Percentiles rank a stretch among this genome's conserved stretches.
Evolutionary conservation across 129 eudicot genomes (phyloP).

Genomic region (Escallonia rubra): DNA sequence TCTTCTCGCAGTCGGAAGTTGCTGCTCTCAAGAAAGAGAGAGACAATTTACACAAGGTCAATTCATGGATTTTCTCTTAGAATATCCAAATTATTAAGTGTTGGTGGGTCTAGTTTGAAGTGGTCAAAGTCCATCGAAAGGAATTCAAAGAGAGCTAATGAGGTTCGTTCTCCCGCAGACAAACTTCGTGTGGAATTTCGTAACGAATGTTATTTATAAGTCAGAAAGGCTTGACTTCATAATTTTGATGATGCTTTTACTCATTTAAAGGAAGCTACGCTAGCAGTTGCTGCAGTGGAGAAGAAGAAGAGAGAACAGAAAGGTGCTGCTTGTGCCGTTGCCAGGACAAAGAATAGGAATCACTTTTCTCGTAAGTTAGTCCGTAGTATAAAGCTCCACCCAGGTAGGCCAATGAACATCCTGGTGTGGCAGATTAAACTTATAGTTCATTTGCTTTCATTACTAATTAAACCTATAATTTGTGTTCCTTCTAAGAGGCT

Average conservation of each 20-base stretch:
- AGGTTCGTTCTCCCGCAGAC: conserved; percentile 50
- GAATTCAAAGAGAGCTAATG: conserved; percentile 69
- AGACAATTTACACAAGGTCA: conserved; percentile 74
- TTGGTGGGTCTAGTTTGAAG: conserved; percentile 81
- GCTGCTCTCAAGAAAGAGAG: conserved; percentile 70
- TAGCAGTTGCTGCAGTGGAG: conserved; percentile 78
- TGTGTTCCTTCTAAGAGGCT: conserved; percentile 12
- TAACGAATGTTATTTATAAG: not conserved
- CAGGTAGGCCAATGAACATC: conserved; percentile 43
- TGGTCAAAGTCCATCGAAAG: conserved; percentile 93
- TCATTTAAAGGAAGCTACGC: conserved; percentile 71
- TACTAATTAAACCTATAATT: conserved; percentile 2
- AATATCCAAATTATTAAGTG: conserved; percentile 78
- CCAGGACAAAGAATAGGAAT: conserved; percentile 35
- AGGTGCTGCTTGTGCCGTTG: conserved; percentile 23
- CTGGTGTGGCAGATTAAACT: conserved; percentile 36
- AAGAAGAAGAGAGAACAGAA: conserved; percentile 52
- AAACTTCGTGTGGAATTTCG: not conserved
- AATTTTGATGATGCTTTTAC: not conserved
- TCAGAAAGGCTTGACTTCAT: not conserved
- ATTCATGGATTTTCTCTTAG: conserved; percentile 78
- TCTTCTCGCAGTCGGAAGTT: conserved; percentile 58
- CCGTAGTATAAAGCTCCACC: conserved; percentile 31
- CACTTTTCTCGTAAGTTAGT: conserved; percentile 55
- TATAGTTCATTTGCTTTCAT: not conserved